Base-by-base conservation (phyloP, 768 basidiomycete genomes). In the Agrocybe chaxingu region DNA sequence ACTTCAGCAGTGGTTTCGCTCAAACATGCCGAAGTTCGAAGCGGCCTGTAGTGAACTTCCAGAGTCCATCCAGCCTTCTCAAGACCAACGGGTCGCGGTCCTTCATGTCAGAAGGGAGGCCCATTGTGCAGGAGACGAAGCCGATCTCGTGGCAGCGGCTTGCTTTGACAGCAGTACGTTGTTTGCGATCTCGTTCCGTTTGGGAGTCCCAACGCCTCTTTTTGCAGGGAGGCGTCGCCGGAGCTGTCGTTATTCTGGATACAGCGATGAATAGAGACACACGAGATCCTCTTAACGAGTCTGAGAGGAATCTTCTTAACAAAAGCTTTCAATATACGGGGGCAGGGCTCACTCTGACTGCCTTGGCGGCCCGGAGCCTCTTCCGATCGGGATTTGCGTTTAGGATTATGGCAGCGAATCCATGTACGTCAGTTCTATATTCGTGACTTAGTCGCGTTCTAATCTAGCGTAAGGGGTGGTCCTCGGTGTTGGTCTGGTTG, bases 291-390 rank as follows among this genome's bases (percentile, higher is more conserved):
- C 72, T 92, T 24, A 79, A 81, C 35, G 48, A 65, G 0, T 73
- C 75, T 0, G 90, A 93, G 66, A 82, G 75, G 50, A 79, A 79
- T 8, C 81, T 87, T 60, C 73, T 93, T 3, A 80, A 93, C 58
- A 82, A 85, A 35, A 85, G 79, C 49, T 93, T 92, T 76, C 83
- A 80, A 61, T 94, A 92, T 59, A 90, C 91, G 5, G 92, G 87
- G 8, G 87, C 77, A 42, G 92, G 92, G 1, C 80, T 95, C 19
- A 73, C 73, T 2, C 66, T 92, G 33, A 92, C 89, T 1, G 91
- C 92, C 0, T 63, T 85, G 10, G 82, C 81, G n/a, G 92, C 92
- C 2, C 81, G 88, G n/a, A 70, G 81, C 42, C 72, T 92, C 70
- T 92, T 90, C 69, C 79, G 68, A 56, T 80, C 80, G 48, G 85